These are phyloP conservation scores for Sarocladium strictum DNA, from an alignment of 2,329 filamentous ascomycete genomes.

Conservation along the genomic window DNA sequence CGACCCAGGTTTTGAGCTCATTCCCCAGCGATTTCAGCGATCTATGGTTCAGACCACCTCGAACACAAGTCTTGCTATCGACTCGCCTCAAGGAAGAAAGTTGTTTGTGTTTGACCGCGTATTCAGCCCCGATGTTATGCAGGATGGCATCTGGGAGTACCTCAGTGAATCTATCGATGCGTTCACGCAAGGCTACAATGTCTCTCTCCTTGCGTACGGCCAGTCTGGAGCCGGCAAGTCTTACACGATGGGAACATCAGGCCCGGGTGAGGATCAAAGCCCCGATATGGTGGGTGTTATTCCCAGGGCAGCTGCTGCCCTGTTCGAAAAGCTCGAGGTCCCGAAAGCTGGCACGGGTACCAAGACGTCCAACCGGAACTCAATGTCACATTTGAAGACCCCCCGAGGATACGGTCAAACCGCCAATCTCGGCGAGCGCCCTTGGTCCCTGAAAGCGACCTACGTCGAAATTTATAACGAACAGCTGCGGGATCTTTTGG, in stretches of 20 bases:
- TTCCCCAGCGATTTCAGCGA: slow-evolving; percentile 90
- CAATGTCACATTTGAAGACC: slow-evolving; percentile 71
- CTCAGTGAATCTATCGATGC: slow-evolving; percentile 82
- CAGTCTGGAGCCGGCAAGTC: slow-evolving; percentile 98
- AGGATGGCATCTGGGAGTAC: slow-evolving; percentile 93
- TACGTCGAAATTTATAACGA: slow-evolving; percentile 99
- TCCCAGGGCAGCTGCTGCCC: slow-evolving; percentile 74
- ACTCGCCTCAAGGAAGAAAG: slow-evolving; percentile 87
- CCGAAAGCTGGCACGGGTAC: slow-evolving; percentile 38
- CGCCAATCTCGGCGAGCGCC: slow-evolving; percentile 57
- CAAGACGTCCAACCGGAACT: slow-evolving; percentile 48
- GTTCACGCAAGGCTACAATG: slow-evolving; percentile 96
- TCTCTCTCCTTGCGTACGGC: slow-evolving; percentile 92
- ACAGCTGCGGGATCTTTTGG: slow-evolving; percentile 80
- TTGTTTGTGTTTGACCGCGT: slow-evolving; percentile 96
- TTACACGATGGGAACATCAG: slow-evolving; percentile 97
- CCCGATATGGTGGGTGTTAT: slow-evolving; percentile 82
- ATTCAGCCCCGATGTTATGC: slow-evolving; percentile 74
- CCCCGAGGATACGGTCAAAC: slow-evolving; percentile 61
- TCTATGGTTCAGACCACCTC: slow-evolving; percentile 88
- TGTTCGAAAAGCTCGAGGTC: slow-evolving; percentile 83
- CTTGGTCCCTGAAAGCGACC: slow-evolving; percentile 87
- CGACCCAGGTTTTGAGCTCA: slow-evolving; percentile 90
- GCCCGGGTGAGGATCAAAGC: slow-evolving; percentile 69
- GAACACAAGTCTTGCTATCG: slow-evolving; percentile 78